Evolutionary conservation across 371 early-diverging fungal genomes (phyloP).

Genomic region (Circinella umbellata): DNA sequence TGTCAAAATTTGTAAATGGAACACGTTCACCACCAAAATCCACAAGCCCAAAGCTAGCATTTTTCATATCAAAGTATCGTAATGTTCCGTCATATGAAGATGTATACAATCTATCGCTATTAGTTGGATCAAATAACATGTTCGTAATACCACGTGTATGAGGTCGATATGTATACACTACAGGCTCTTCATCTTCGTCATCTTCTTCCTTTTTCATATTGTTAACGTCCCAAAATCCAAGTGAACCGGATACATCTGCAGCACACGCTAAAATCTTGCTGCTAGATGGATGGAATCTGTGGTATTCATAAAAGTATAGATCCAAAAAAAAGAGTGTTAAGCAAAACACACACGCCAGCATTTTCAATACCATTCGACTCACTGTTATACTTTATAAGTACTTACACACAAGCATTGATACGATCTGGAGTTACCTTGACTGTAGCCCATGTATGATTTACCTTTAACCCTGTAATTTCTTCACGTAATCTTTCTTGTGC

Average conservation of each 20-base stretch:
- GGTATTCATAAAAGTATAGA: neutral
- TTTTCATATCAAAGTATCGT: conserved; percentile 64
- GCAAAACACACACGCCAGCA: too few relatives aligned
- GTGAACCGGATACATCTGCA: conserved; percentile 64
- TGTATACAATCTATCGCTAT: conserved; percentile 57
- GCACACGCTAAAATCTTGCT: conserved; percentile 64
- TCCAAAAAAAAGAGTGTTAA: neutral
- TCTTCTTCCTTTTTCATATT: conserved; percentile 49
- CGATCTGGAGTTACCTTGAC: conserved; percentile 64
- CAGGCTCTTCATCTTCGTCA: conserved; percentile 50
- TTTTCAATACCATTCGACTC: too few relatives aligned
- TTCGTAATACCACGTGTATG: conserved; percentile 61
- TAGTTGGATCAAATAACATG: conserved; percentile 55
- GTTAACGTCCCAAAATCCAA: conserved; percentile 74
- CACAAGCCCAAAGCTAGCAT: conserved; percentile 54
- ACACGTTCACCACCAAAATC: conserved; percentile 32
- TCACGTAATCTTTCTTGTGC: conserved; percentile 21
- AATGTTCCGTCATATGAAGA: conserved; percentile 74
- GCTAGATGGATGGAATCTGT: conserved; percentile 67
- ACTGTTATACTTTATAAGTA: neutral
- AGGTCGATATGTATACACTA: conserved; percentile 62
- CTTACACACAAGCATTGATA: conserved; percentile 51
- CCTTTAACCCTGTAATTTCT: conserved; percentile 24
- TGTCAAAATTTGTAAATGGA: conserved; percentile 52
- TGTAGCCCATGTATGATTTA: conserved; percentile 56